These are phyloP conservation scores for Cladobotryum protrusum DNA, from an alignment of 2,329 filamentous ascomycete species.

Conservation along the genomic window DNA sequence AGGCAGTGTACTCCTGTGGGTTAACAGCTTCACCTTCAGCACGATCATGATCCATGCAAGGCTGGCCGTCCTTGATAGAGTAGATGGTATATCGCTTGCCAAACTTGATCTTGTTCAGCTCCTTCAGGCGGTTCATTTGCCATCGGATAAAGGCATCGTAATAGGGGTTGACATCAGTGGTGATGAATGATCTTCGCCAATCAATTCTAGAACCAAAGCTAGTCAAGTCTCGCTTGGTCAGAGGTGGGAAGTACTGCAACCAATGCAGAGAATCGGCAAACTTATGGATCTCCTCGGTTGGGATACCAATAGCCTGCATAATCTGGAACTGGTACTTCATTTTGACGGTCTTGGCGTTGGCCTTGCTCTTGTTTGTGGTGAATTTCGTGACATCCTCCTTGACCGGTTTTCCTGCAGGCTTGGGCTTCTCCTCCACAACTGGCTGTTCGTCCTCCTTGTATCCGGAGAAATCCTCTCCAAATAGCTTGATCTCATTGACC, in stretches of 20 bases:
- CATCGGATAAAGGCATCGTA: slow-evolving; percentile 93
- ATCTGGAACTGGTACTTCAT: slow-evolving; percentile 96
- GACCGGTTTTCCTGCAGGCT: slow-evolving; percentile 55
- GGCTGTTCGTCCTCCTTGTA: slow-evolving; percentile 59
- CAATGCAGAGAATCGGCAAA: slow-evolving; percentile 90
- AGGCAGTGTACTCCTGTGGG: slow-evolving; percentile 84
- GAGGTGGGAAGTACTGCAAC: slow-evolving; percentile 75
- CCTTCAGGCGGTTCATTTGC: slow-evolving; percentile 92
- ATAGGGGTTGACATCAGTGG: slow-evolving; percentile 93
- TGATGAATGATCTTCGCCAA: slow-evolving; percentile 89
- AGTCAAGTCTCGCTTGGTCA: slow-evolving; percentile 64
- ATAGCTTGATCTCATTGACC: slow-evolving; percentile 78
- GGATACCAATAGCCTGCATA: slow-evolving; percentile 86
- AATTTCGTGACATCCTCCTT: slow-evolving; percentile 90
- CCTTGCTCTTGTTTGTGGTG: slow-evolving; percentile 86
- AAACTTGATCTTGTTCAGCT: slow-evolving; percentile 88
- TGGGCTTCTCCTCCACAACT: slow-evolving; percentile 41
- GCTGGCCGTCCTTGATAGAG: slow-evolving; percentile 41
- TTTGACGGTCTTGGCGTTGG: slow-evolving; percentile 80
- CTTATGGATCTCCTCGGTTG: slow-evolving; percentile 79
- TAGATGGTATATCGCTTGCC: slow-evolving; percentile 92
- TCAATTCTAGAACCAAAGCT: slow-evolving; percentile 83
- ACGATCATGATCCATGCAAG: slow-evolving; percentile 44
- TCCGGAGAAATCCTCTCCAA: slow-evolving; percentile 77
- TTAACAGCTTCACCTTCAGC: slow-evolving; percentile 46